Evolutionary conservation across 1,139 yeast genomes (phyloP).

Genomic region (Pichia sp.): DNA sequence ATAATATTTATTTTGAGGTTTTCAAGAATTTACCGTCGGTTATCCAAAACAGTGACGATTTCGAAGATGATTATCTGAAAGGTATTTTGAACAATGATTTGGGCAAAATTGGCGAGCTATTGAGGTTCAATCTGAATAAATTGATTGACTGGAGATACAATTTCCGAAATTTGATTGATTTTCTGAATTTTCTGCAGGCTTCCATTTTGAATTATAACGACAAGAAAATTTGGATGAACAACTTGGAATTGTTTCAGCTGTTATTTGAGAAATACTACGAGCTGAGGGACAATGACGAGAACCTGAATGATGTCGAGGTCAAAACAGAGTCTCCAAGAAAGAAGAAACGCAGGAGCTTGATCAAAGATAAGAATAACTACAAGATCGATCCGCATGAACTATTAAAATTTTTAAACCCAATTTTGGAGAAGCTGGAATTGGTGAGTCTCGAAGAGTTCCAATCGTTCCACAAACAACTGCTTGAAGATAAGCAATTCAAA

Average conservation of each 20-base stretch:
- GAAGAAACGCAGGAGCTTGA: not conserved
- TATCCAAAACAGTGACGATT: slow-evolving; percentile 24
- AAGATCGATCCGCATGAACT: slow-evolving; percentile 3
- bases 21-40: slow-evolving; percentile 39
- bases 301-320: not conserved
- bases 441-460: not conserved
- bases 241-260: slow-evolving; percentile 21
- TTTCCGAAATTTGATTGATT: slow-evolving; percentile 21
- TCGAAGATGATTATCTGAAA: slow-evolving; percentile 8
- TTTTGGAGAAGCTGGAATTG: not conserved
- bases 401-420: slow-evolving; percentile 1
- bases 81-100: slow-evolving; percentile 14
- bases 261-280: slow-evolving; percentile 20
- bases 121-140: slow-evolving; percentile 19
- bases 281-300: slow-evolving; percentile 8
- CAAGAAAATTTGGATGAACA: slow-evolving; percentile 19
- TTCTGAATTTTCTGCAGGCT: slow-evolving; percentile 21
- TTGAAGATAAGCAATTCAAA: not conserved
- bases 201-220: slow-evolving; percentile 15
- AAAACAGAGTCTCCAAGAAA: not conserved
- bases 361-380: not conserved
- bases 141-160: slow-evolving; percentile 24
- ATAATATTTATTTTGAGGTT: slow-evolving; percentile 29
- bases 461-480: not conserved
- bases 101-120: slow-evolving; percentile 15